Conservation (phyloP, 495 filamentous ascomycete species). For the Penicillium turbatum region DNA sequence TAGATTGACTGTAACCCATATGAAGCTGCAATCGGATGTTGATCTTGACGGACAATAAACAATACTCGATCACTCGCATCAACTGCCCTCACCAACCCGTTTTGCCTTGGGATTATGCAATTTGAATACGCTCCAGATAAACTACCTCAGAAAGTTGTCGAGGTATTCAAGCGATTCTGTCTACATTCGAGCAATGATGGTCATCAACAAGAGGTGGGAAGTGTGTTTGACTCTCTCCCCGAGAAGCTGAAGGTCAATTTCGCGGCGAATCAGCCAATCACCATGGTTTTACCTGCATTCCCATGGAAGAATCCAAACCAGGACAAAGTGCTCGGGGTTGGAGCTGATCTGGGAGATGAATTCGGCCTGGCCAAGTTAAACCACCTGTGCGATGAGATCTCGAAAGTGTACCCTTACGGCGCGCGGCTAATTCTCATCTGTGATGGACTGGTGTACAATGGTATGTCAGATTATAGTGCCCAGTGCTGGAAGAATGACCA, state of each 20-base stretch:
- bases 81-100: neutral
- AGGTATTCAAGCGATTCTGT: neutral
- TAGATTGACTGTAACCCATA: neutral
- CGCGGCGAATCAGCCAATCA: neutral
- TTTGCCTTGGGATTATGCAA: neutral
- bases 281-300: conserved; percentile 8
- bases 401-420: conserved; percentile 9
- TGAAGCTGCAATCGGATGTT: neutral
- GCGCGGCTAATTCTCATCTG: conserved; percentile 8
- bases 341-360: conserved; percentile 2
- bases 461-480: neutral
- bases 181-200: conserved; percentile 2
- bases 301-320: conserved; percentile 8
- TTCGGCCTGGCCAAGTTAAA: conserved; percentile 4
- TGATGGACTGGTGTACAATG: conserved; percentile 8
- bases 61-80: neutral
- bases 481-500: neutral
- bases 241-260: conserved; percentile 5
- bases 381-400: conserved; percentile 8
- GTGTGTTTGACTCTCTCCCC: neutral
- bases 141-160: neutral
- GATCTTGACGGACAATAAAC: neutral
- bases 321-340: conserved; percentile 4
- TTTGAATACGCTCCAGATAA: conserved; percentile 5
- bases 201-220: conserved; percentile 1